Base-by-base conservation (phyloP, 2,329 filamentous ascomycete genomes). In the Pseudopithomyces maydicus region DNA sequence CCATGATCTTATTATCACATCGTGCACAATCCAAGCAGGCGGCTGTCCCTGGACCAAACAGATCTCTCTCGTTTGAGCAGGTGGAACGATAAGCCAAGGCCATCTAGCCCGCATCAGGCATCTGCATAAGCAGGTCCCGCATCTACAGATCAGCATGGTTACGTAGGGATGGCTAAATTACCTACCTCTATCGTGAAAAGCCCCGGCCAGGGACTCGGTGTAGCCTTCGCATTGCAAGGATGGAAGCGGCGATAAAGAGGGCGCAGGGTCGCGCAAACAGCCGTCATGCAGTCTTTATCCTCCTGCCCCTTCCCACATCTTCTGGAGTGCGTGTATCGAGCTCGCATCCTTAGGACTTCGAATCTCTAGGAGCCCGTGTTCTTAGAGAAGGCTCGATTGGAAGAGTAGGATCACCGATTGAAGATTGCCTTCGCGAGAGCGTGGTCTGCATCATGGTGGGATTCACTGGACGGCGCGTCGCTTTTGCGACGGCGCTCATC, bases 21-120 rank as follows among this genome's bases (percentile, higher is more conserved):
- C 4, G 32, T n/a, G 15, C 36, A 23, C 2, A 11, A 2, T 44
- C 41, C 23, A 50, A 41, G 47, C 35, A 50, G 35, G 10, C 17
- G 7, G 47, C 8, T 15, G 38, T 50, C 35, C 19, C 41, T 15
- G 42, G 20, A 20, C 17, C 33, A 20, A 12, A 54, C 26, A 29
- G 44, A 57, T 59, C 59, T 55, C 60, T 48, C 64, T 66, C 35
- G 35, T 64, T 56, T 14, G 20, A 67, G 66, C 63, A 69, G 66
- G 66, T 68, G 58, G 32, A 35, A 56, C 47, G 62, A 65, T 67
- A 65, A 66, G 64, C 67, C 64, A 66, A 67, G 65, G 43, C 52
- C 48, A 22, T 54, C 67, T 66, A 68, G 58, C 32, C 65, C 58
- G 15, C 41, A 64, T 60, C 45, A 63, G 67, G 67, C 61, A 68